Conservation (phyloP, 2,329 filamentous ascomycete genomes). For the Calonectria hawksworthii region DNA sequence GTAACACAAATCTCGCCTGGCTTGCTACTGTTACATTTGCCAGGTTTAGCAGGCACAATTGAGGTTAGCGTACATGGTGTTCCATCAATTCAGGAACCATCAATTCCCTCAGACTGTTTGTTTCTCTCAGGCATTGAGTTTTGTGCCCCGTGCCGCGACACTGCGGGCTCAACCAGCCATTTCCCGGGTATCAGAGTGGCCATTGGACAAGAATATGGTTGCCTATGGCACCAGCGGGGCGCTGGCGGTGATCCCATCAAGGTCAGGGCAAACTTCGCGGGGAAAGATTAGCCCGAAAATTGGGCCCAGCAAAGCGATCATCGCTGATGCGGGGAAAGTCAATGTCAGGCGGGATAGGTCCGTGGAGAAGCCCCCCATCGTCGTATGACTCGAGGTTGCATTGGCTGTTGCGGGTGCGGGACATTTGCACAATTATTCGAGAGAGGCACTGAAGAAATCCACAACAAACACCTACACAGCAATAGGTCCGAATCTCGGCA, state of each 20-base stretch:
- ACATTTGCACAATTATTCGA: background rate
- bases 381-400: conserved; percentile 14
- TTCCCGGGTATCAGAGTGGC: background rate
- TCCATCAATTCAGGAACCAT: background rate
- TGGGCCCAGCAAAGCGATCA: background rate
- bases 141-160: background rate
- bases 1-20: background rate
- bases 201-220: background rate
- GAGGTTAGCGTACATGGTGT: background rate
- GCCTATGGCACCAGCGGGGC: background rate
- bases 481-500: background rate
- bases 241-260: background rate
- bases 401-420: background rate
- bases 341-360: background rate
- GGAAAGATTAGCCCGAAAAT: conserved; percentile 9
- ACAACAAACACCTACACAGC: background rate
- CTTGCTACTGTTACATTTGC: background rate
- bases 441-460: background rate
- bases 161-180: background rate
- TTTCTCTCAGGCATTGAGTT: background rate
- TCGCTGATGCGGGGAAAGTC: background rate
- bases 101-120: background rate
- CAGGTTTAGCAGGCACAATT: background rate
- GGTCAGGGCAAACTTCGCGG: background rate
- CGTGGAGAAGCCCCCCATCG: background rate